These are phyloP conservation scores for Exophiala oligosperma DNA, from an alignment of 2,329 filamentous ascomycete species.

Conservation along the genomic window DNA sequence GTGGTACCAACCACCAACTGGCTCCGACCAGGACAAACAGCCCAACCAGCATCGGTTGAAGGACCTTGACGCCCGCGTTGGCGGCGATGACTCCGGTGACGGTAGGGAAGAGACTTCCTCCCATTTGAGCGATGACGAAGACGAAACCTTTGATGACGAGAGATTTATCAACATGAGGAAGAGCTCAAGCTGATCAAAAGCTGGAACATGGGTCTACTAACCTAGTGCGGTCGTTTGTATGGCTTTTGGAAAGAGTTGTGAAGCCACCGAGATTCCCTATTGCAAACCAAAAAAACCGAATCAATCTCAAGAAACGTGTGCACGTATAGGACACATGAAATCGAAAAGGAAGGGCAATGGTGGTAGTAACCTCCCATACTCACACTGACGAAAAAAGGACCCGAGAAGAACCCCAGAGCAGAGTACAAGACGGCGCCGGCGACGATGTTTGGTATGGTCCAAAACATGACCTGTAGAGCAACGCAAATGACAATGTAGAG, in stretches of 20 bases:
- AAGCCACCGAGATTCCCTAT: conserved; percentile 13
- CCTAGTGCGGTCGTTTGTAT: conserved; percentile 7
- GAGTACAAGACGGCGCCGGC: conserved; percentile 69
- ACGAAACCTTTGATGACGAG: conserved; percentile 71
- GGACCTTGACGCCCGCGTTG: conserved; percentile 53
- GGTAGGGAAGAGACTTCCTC: conserved; percentile 50
- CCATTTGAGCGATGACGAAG: conserved; percentile 69
- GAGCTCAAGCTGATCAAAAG: neutral
- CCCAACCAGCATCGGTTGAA: conserved; percentile 53
- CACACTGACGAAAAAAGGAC: conserved; percentile 66
- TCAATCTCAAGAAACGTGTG: no score
- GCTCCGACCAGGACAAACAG: conserved; percentile 4
- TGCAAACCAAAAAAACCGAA: neutral
- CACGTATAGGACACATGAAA: no score
- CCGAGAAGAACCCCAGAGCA: conserved; percentile 72
- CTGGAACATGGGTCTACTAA: neutral
- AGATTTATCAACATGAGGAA: no score
- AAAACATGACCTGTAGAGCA: conserved; percentile 69
- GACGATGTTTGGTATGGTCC: conserved; percentile 71
- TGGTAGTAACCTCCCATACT: neutral
- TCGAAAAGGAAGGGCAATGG: no score
- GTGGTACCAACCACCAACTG: conserved; percentile 11
- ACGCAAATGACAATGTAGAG: conserved; percentile 63
- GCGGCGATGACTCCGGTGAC: conserved; percentile 43
- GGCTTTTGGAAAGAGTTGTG: conserved; percentile 12